Evolutionary conservation across 164 flowering plant species (phyloP).

Genomic region (Houttuynia cordata): DNA sequence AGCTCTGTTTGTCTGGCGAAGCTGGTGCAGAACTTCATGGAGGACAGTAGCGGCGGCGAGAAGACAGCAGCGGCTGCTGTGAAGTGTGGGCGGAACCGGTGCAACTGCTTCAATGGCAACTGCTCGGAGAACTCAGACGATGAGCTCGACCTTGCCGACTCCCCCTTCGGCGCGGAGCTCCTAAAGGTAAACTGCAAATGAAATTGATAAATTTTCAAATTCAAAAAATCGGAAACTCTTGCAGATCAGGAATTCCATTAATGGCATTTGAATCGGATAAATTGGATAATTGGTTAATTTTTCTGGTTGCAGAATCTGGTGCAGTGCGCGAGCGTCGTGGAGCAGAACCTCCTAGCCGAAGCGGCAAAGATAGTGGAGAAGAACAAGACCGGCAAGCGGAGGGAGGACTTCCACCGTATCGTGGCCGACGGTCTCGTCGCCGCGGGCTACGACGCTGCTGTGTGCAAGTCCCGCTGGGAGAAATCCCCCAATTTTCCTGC

Average conservation of each 20-base stretch:
- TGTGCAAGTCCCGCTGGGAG: slow-evolving; percentile 80
- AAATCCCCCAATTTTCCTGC: slow-evolving; percentile 60
- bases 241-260: background rate
- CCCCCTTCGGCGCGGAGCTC: slow-evolving; percentile 21
- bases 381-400: slow-evolving; percentile 40
- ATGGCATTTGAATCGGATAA: background rate
- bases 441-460: slow-evolving; percentile 62
- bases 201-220: background rate
- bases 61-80: slow-evolving; percentile 27
- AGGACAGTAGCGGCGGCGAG: slow-evolving; percentile 51
- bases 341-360: slow-evolving; percentile 29
- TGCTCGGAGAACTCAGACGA: slow-evolving; percentile 64
- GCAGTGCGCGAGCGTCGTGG: slow-evolving; percentile 15
- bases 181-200: slow-evolving; percentile 75
- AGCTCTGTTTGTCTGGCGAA: slow-evolving; percentile 78
- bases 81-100: slow-evolving; percentile 57
- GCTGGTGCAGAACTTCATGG: slow-evolving; percentile 79
- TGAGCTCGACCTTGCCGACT: slow-evolving; percentile 42
- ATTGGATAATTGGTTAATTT: background rate
- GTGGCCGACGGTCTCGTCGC: slow-evolving; percentile 37
- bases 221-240: background rate
- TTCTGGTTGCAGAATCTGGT: slow-evolving; percentile 17
- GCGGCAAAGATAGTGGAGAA: slow-evolving; percentile 27
- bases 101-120: slow-evolving; percentile 82
- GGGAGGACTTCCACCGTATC: slow-evolving; percentile 34